Percentiles rank a stretch among this genome's conserved stretches.
Evolutionary conservation across 1,284 basidiomycete species (phyloP).

Genomic region (Boletus semigastroideus): DNA sequence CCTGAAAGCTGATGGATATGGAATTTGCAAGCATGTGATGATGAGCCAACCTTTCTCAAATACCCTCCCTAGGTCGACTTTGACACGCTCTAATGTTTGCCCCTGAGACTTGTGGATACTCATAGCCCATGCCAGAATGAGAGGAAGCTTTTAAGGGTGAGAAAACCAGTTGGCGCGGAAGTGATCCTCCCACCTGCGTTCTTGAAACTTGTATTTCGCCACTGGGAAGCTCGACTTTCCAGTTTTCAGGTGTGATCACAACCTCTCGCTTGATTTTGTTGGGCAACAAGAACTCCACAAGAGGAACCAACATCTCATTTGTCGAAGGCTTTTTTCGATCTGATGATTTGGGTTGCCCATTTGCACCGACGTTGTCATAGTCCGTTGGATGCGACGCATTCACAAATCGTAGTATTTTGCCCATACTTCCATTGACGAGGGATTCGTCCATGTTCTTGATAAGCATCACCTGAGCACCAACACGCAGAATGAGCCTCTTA

Average conservation of each 20-base stretch:
- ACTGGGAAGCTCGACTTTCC: conserved; percentile 83
- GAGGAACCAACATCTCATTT: conserved; percentile 54
- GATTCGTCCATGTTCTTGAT: conserved; percentile 74
- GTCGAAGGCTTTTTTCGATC: conserved; percentile 26
- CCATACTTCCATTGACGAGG: conserved; percentile 75
- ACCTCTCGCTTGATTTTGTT: conserved; percentile 55
- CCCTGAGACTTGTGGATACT: conserved; percentile 95
- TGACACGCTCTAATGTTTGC: conserved; percentile 85
- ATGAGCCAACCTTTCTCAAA: conserved; percentile 79
- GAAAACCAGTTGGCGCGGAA: not conserved
- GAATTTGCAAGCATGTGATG: not conserved
- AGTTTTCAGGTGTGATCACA: conserved; percentile 71
- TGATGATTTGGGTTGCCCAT: conserved; percentile 28
- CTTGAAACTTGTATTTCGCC: conserved; percentile 79
- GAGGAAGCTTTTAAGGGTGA: conserved; percentile 49
- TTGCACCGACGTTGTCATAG: conserved; percentile 32
- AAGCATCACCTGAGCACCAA: conserved; percentile 54
- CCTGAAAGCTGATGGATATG: conserved; percentile 40
- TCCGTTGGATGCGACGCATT: conserved; percentile 32
- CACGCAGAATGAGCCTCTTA: conserved; percentile 54
- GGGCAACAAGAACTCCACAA: conserved; percentile 77
- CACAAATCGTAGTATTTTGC: conserved; percentile 57
- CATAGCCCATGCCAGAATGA: conserved; percentile 92
- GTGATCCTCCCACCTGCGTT: conserved; percentile 52
- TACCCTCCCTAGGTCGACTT: conserved; percentile 75